Evolutionary conservation across 2,329 filamentous ascomycete species (phyloP), one percentile per base, ranked within the genome.

Genomic region (Diplocarpon mali): DNA sequence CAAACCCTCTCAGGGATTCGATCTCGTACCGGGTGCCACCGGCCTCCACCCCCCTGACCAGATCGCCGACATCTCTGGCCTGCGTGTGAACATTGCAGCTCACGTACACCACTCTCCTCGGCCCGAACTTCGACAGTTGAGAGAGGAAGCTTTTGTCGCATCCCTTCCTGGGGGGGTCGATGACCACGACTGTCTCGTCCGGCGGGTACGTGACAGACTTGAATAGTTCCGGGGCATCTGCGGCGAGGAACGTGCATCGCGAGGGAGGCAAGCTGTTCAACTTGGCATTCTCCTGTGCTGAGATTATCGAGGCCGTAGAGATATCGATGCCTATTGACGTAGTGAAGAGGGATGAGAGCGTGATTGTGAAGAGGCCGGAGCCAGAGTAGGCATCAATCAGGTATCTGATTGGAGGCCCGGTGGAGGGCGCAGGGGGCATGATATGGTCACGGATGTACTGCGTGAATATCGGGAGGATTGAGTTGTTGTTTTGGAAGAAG

Each of bases 401-500:
- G 67, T 93, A 88, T 56, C 82, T 84, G 65, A 95, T 80, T 24
- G 54, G 48, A 41, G 66, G 65, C 9, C 56, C 64, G 46, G 55
- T 56, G 40, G 62, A 56, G 29, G 57, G 45, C 27, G 58, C 41
- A 2, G 72, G 66, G 0, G 79, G 80, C 2, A 89, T 70, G 58
- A 90, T 84, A 64, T 83, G 76, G 31, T 83, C 72, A 51, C 87
- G 84, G 62, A 96, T 85, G 69, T 93, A 95, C 53, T 78, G 73
- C 12, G 88, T 94, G 66, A 96, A 94, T 13, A 70, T 67, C 27
- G 85, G 79, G 17, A 98, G 80, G 65, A 98, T 96, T 44, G 88
- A 93, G 71, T 96, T 96, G 75, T 98, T 98, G 73, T 98, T 98
- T 62, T 98, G 92, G 76, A 98, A 98, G 70, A 98, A 98, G 42